These are phyloP conservation scores for Candida labiduridarum DNA, from an alignment of 1,139 yeast species.

Conservation along the genomic window DNA sequence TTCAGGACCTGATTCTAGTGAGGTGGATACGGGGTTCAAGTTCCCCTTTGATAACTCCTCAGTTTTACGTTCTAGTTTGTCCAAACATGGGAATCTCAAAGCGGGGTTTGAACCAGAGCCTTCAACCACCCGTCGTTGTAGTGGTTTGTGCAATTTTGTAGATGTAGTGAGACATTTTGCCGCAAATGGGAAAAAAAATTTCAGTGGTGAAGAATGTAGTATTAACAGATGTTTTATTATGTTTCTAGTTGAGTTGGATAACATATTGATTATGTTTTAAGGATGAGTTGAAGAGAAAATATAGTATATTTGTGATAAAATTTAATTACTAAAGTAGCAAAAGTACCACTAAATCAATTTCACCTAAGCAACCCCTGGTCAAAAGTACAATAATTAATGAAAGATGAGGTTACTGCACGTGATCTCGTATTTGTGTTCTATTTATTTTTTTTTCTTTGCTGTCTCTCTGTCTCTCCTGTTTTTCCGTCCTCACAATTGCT, in stretches of 20 bases:
- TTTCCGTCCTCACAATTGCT: neutral
- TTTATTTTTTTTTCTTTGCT: neutral
- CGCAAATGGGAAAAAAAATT: neutral
- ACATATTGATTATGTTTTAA: neutral
- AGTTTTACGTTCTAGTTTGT: conserved; percentile 66
- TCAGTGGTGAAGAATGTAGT: neutral
- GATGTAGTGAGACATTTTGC: conserved; percentile 1
- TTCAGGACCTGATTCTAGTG: conserved; percentile 74
- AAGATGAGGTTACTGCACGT: conserved; percentile 5
- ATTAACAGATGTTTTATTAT: neutral
- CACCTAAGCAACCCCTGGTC: neutral
- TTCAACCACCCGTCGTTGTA: conserved; percentile 17
- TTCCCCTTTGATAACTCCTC: conserved; percentile 39
- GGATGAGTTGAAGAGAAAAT: neutral
- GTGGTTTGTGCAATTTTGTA: conserved; percentile 6
- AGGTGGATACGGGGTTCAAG: conserved; percentile 15
- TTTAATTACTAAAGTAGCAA: neutral
- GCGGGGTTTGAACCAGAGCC: conserved; percentile 53
- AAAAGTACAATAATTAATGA: neutral
- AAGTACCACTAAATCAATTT: neutral
- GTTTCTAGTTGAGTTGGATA: neutral
- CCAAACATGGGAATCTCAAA: conserved; percentile 84
- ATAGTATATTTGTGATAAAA: neutral
- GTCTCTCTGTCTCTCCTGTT: neutral
- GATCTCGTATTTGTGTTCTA: neutral